These are phyloP conservation scores for Rutidosis leptorrhynchoides DNA, from an alignment of 129 eudicot species.

Conservation along the genomic window DNA sequence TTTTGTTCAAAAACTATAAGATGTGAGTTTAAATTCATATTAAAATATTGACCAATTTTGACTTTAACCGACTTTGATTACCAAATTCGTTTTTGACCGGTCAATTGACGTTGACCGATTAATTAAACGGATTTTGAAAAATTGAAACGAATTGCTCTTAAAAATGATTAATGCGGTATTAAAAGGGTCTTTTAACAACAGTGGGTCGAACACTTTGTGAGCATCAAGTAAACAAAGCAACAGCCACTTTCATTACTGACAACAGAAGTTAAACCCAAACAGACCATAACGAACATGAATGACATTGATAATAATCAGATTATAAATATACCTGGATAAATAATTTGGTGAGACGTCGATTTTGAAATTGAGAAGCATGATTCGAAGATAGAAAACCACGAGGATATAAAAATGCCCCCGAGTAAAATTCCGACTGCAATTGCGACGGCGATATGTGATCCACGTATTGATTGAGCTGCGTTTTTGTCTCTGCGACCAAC, in stretches of 20 bases:
- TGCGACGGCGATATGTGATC: conserved; percentile 59
- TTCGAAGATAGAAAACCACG: conserved; percentile 44
- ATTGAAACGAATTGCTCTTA: too few species aligned
- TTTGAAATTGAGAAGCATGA: conserved; percentile 21
- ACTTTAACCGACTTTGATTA: too few species aligned
- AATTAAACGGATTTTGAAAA: too few species aligned
- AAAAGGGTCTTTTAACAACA: too few species aligned
- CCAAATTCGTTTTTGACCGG: too few species aligned
- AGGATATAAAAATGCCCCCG: conserved; percentile 60
- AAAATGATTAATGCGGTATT: too few species aligned
- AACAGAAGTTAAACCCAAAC: conserved; percentile 7
- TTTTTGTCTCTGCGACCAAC: conserved; percentile 54
- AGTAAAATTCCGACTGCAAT: conserved; percentile 49
- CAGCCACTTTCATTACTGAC: neutral
- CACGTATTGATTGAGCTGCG: conserved; percentile 34
- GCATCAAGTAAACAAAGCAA: conserved; percentile 17
- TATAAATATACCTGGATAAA: conserved; percentile 41
- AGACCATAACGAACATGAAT: neutral
- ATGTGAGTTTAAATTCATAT: too few species aligned
- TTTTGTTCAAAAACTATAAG: too few species aligned
- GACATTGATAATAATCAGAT: neutral
- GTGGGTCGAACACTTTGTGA: conserved; percentile 3
- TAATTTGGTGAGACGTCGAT: conserved; percentile 44
- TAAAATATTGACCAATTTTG: too few species aligned
- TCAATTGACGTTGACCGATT: too few species aligned